These are phyloP conservation scores for Aspergillus quadrilineatus DNA, from an alignment of 2,329 filamentous ascomycete species.

Conservation along the genomic window DNA sequence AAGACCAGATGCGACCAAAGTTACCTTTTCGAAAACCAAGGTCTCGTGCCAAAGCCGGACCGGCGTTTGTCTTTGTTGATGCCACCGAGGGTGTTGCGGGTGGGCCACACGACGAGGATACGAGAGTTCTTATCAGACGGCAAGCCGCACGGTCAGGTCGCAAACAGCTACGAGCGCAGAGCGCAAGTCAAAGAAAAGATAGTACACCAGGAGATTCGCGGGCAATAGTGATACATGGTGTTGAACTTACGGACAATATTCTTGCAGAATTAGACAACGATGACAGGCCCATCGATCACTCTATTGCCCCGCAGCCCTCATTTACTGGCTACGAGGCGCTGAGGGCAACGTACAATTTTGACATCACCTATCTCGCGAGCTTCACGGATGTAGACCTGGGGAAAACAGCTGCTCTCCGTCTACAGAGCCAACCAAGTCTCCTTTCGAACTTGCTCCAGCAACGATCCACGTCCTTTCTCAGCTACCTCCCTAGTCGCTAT, in stretches of 20 bases:
- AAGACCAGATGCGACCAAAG: background rate
- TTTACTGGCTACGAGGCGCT: background rate
- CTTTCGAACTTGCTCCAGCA: background rate
- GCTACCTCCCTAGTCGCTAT: background rate
- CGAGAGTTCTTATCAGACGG: background rate
- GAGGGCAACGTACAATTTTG: background rate
- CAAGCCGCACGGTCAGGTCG: conserved; percentile 1
- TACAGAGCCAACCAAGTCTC: background rate
- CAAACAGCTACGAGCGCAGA: background rate
- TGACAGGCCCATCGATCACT: background rate
- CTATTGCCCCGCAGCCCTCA: conserved; percentile 2
- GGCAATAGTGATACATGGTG: background rate
- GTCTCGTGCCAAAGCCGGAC: background rate
- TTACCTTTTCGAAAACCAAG: background rate
- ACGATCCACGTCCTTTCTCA: background rate
- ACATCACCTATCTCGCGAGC: background rate
- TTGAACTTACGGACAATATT: background rate
- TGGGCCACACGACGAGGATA: background rate
- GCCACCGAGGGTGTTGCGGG: background rate
- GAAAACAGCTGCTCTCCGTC: background rate
- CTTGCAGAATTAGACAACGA: background rate
- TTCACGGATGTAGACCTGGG: background rate
- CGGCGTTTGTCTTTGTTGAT: conserved; percentile 1
- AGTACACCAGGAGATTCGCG: background rate
- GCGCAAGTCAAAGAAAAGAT: background rate